phyloP scores from a whole-genome alignment of 208 protist genomes.

The Acanthamoeba healyi region DNA sequence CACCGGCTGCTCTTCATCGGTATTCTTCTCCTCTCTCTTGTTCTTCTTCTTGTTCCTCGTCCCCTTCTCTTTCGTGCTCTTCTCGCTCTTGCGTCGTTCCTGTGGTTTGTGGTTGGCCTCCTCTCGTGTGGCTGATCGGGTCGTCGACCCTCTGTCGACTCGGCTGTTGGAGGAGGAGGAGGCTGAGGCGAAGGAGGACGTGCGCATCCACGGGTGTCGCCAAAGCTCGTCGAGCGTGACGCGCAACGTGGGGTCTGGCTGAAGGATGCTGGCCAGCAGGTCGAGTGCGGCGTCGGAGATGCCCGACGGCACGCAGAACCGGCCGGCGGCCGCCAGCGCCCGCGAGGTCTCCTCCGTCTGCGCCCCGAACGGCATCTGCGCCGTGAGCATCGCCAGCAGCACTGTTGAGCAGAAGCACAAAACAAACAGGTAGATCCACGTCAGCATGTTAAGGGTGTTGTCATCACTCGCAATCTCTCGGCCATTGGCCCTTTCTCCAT shows the following conservation, averaged over 20 bases:
- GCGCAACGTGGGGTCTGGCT: neutral
- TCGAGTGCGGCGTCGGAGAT: conserved; percentile 13
- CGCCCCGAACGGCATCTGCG: conserved; percentile 7
- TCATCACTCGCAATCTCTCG: too few relatives aligned
- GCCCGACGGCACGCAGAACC: neutral
- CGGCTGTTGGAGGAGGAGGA: neutral
- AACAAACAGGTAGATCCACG: neutral
- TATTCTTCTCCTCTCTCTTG: neutral
- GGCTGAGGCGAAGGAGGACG: neutral
- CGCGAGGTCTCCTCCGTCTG: neutral
- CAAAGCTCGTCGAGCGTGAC: conserved; percentile 7
- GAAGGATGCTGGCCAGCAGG: conserved; percentile 22
- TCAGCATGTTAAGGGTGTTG: too few relatives aligned
- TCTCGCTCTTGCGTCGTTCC: neutral
- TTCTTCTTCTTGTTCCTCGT: neutral
- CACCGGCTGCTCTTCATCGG: neutral
- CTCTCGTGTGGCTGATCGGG: neutral
- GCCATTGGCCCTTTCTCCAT: too few relatives aligned
- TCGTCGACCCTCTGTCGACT: neutral
- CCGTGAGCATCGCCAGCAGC: conserved; percentile 55
- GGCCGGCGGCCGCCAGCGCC: neutral
- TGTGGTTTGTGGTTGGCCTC: neutral
- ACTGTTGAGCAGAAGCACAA: conserved; percentile 21
- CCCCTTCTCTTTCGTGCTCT: neutral
- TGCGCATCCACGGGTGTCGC: conserved; percentile 37